phyloP scores from a whole-genome alignment of 2,329 filamentous ascomycete genomes.

The Botrytis byssoidea region DNA sequence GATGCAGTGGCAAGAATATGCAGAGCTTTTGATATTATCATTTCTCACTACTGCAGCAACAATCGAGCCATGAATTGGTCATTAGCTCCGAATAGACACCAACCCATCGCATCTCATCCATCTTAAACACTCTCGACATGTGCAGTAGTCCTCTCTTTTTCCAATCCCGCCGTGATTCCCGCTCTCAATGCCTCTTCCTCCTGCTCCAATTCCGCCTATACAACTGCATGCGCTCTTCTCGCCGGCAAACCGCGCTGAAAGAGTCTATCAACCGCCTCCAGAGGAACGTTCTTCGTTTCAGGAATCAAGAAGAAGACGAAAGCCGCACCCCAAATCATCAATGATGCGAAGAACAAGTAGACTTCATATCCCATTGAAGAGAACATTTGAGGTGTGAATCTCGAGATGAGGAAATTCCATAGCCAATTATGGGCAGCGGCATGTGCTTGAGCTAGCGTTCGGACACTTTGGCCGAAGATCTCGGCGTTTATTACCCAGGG shows the following conservation, averaged over 20 bases:
- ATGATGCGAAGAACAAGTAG: constrained; percentile 66
- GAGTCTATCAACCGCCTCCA: constrained; percentile 63
- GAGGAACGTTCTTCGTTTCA: constrained; percentile 64
- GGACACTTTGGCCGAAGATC: constrained; percentile 33
- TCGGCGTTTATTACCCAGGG: constrained; percentile 35
- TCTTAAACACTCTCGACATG: constrained; percentile 1
- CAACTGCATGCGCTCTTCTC: constrained; percentile 30
- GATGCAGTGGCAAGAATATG: neutral
- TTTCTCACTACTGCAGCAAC: neutral
- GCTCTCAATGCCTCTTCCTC: constrained; percentile 32
- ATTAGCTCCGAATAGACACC: neutral
- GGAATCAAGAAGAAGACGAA: constrained; percentile 64
- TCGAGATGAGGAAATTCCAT: constrained; percentile 64
- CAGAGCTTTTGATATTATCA: neutral
- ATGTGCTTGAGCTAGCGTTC: constrained; percentile 54
- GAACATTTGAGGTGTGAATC: constrained; percentile 68
- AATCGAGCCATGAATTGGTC: neutral
- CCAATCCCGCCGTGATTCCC: constrained; percentile 26
- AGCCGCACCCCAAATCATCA: constrained; percentile 56
- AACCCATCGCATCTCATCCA: no score
- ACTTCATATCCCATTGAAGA: constrained; percentile 57
- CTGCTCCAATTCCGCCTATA: constrained; percentile 32
- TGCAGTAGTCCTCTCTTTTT: constrained; percentile 16
- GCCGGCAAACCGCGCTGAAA: constrained; percentile 45
- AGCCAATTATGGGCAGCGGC: constrained; percentile 67